Evolutionary conservation across 208 protist genomes (phyloP).

Genomic region (Blechomonas ayalai): DNA sequence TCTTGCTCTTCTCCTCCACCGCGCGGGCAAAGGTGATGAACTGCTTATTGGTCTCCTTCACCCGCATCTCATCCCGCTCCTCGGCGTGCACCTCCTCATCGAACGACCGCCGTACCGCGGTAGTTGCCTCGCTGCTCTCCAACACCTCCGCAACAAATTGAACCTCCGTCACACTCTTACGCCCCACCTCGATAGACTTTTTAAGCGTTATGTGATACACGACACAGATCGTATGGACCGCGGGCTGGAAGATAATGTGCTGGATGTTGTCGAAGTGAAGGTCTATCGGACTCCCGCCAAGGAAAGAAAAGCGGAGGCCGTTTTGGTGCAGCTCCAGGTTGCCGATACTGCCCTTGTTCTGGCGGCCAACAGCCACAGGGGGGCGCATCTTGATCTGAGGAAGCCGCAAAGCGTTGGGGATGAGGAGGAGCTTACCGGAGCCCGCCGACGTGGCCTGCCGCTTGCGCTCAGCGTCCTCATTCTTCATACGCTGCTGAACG

Average conservation of each 20-base stretch:
- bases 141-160: slow-evolving; percentile 97
- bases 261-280: slow-evolving; percentile 96
- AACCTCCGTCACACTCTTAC: slow-evolving; percentile 92
- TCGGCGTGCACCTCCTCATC: slow-evolving; percentile 78
- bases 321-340: slow-evolving; percentile 94
- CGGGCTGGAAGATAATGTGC: slow-evolving; percentile 96
- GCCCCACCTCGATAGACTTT: slow-evolving; percentile 94
- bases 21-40: slow-evolving; percentile 72
- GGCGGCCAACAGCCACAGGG: slow-evolving; percentile 50
- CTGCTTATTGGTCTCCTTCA: slow-evolving; percentile 75
- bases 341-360: slow-evolving; percentile 80
- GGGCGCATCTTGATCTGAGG: slow-evolving; percentile 90
- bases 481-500: slow-evolving; percentile 65
- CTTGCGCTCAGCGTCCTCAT: slow-evolving; percentile 59
- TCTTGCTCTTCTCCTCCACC: slow-evolving; percentile 63
- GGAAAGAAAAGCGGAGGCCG: slow-evolving; percentile 91
- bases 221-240: slow-evolving; percentile 86
- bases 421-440: slow-evolving; percentile 32
- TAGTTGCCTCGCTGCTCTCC: slow-evolving; percentile 77
- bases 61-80: slow-evolving; percentile 57
- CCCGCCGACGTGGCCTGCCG: slow-evolving; percentile 33
- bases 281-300: slow-evolving; percentile 78
- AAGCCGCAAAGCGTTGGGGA: slow-evolving; percentile 38
- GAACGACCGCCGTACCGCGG: slow-evolving; percentile 36
- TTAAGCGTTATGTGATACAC: slow-evolving; percentile 97